A percentile compares a stretch with the other conserved stretches of the same genome.
These are phyloP conservation scores for Grosmannia huntii DNA, from an alignment of 2,329 filamentous ascomycete genomes.

Conservation along the genomic window DNA sequence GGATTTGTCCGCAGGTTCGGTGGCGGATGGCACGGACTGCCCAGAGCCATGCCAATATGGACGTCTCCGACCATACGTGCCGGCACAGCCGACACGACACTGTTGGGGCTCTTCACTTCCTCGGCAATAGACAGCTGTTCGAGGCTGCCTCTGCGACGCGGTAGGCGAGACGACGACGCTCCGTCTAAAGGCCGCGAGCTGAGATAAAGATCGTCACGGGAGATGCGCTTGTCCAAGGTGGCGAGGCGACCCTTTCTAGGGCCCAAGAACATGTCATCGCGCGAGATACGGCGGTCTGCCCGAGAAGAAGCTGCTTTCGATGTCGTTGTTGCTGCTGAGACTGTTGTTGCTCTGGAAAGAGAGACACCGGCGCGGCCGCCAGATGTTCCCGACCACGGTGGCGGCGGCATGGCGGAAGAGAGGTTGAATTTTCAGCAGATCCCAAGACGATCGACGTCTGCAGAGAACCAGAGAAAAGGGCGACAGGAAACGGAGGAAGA, in stretches of 20 bases:
- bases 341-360: neutral
- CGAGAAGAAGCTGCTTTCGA: neutral
- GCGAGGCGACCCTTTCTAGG: neutral
- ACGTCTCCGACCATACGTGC: constrained; percentile 29
- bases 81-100: constrained; percentile 16
- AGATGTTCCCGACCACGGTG: neutral
- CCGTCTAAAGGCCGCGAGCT: constrained; percentile 5
- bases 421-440: constrained; percentile 20
- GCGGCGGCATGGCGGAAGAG: constrained; percentile 11
- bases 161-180: neutral
- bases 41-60: constrained; percentile 61
- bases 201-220: constrained; percentile 28
- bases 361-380: neutral
- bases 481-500: neutral
- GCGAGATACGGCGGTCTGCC: neutral
- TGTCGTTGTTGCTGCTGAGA: neutral
- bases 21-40: constrained; percentile 46
- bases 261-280: neutral
- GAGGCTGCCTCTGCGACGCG: constrained; percentile 5
- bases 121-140: constrained; percentile 29
- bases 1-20: constrained; percentile 7
- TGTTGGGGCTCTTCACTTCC: constrained; percentile 22
- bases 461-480: constrained; percentile 20
- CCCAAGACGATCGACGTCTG: constrained; percentile 17
- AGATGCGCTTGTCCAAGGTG: constrained; percentile 16